A percentile compares a stretch with the other conserved stretches of the same genome.
Conservation (phyloP, 108 stramenopile genomes). For the Tribonema minus region DNA sequence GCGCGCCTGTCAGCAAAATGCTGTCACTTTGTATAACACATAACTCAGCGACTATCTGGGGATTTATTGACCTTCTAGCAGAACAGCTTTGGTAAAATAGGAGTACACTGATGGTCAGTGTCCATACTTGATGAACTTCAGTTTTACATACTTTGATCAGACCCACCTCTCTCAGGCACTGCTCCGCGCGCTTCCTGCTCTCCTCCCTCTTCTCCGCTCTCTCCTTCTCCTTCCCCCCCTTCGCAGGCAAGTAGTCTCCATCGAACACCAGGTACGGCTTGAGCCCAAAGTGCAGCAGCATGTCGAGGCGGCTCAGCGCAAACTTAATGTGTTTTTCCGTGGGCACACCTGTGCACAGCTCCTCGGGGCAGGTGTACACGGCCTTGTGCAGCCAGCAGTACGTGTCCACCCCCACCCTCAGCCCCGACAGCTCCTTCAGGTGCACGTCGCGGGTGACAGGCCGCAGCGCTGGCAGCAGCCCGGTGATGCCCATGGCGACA, state of each 20-base stretch:
- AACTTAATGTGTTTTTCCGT: conserved; percentile 36
- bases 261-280: conserved; percentile 71
- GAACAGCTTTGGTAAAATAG: no score
- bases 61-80: no score
- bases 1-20: no score
- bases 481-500: conserved; percentile 26
- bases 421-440: conserved; percentile 3
- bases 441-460: conserved; percentile 34
- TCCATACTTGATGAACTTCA: no score
- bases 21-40: no score
- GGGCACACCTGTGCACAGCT: conserved; percentile 44
- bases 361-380: conserved; percentile 46
- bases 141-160: no score
- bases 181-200: conserved; percentile 50
- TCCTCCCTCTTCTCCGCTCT: conserved; percentile 55
- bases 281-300: conserved; percentile 58
- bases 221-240: conserved; percentile 61
- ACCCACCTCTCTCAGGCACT: conserved; percentile 51
- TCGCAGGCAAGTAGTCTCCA: conserved; percentile 68
- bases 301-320: conserved; percentile 14
- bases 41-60: no score
- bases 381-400: conserved; percentile 54
- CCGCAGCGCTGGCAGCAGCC: conserved; percentile 28
- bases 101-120: no score
- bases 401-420: conserved; percentile 44